Percentiles rank a stretch among this genome's conserved stretches.
Evolutionary conservation across 2,329 filamentous ascomycete genomes (phyloP).

Genomic region (Colletotrichum sp.): DNA sequence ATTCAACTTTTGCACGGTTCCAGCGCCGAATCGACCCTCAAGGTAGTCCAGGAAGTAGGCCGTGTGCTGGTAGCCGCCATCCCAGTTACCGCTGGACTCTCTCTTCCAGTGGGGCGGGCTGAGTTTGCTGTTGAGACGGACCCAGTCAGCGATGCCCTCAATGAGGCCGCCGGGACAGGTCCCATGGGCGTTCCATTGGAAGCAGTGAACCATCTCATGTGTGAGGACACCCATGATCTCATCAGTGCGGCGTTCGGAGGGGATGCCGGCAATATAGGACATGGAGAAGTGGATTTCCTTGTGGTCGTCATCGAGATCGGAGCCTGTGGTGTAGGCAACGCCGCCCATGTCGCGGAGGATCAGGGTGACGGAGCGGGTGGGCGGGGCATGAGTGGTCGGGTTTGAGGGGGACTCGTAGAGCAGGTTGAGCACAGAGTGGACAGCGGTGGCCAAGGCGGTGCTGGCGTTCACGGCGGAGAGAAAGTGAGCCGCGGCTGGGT

Average conservation of each 20-base stretch:
- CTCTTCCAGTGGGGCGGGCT: conserved; percentile 84
- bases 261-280: conserved; percentile 67
- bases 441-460: conserved; percentile 64
- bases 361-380: conserved; percentile 86
- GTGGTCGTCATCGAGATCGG: conserved; percentile 80
- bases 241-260: conserved; percentile 44
- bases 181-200: conserved; percentile 75
- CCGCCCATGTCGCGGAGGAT: conserved; percentile 80
- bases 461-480: conserved; percentile 69
- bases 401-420: conserved; percentile 67
- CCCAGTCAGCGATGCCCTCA: conserved; percentile 94
- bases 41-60: conserved; percentile 91
- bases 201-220: conserved; percentile 95
- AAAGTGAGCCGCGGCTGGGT: conserved; percentile 70
- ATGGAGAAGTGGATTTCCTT: conserved; percentile 93
- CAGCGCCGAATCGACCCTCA: conserved; percentile 67
- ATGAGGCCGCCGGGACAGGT: conserved; percentile 77
- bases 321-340: conserved; percentile 87
- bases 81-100: conserved; percentile 70
- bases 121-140: conserved; percentile 75
- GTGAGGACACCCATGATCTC: conserved; percentile 86
- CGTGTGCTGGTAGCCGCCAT: conserved; percentile 87
- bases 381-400: conserved; percentile 49
- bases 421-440: conserved; percentile 71
- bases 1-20: conserved; percentile 69